Base-by-base conservation (phyloP, 805 yeast genomes). In the Wickerhamiella azyma region DNA sequence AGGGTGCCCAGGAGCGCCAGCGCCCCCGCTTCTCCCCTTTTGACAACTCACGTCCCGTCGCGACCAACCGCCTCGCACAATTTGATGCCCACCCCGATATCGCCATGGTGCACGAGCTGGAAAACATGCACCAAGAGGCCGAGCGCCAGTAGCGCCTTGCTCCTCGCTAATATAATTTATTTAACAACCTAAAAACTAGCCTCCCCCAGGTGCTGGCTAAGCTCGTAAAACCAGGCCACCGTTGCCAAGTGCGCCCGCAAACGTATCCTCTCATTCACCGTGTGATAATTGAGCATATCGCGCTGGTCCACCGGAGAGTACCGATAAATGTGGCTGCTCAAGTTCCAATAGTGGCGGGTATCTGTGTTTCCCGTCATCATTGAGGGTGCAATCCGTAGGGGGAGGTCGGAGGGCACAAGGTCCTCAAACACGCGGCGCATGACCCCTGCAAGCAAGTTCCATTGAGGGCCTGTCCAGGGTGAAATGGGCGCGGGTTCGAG, bases 291-390 rank as follows among this genome's bases (percentile, higher is more conserved):
- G 14, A 18, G 37, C 38, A 18, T 19, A 38, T 54, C 59, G 10
- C 28, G 59, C 13, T 19, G 13, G n/a, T 39, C 59, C 32, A 50
- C 43, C 13, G 85, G 81, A 37, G 70, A 67, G 60, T 68, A 76
- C 48, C 88, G 67, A 65, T 68, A 81, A 42, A 81, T 75, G 59
- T 79, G 71, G 29, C 64, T 58, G 2, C 81, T 72, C 52, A 81
- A 63, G 39, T 65, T 59, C 85, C 84, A 79, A 61, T 79, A 81
- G 55, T 72, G 70, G 47, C 68, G 66, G 2, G 88, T 80, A 58
- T 81, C 88, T 5, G 88, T 81, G 61, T 81, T 81, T 33, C 80
- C 88, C 2, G 82, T 68, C 71, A 75, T 72, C 42, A 80, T 61
- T 26, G 71, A 66, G 2, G 86, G 85, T 3, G 79, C 67, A 14